Base-by-base conservation (phyloP, 331 rosid genomes). In the Cydonia oblonga region DNA sequence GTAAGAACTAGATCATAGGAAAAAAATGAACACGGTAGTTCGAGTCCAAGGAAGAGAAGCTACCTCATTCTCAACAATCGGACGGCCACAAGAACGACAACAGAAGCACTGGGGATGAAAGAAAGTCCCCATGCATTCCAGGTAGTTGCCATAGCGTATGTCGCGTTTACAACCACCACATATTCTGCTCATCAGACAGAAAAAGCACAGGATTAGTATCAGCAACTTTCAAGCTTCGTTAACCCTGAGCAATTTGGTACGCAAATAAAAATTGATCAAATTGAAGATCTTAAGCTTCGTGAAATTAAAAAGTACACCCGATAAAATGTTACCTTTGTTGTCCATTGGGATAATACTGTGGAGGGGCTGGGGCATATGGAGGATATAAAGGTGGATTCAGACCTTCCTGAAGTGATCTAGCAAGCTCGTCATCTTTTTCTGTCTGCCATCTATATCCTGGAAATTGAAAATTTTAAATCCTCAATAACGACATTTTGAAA, bases 61-160 rank as follows among this genome's bases (percentile, higher is more conserved):
- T 85, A 93, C 99, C 99, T 91, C 99, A 9, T 86, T 88, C 83
- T 91, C 97, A 24, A 92, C 84, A 66, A 95, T 90, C 15, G 96
- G 96, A 60, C 44, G 74, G 28, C 84, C 68, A 70, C 99, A 95
- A 44, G 92, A 85, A 75, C 80, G 87, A 71, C 99, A 95, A 33
- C 90, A 49, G 80, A 95, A 88, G 85, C 99, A 95, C 25, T 80
- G 88, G 8, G 96, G 99, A 78, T 95, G 99, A 64, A 83, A 95
- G 83, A 67, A 88, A 42, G 81, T 80, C 70, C 86, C 91, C 91
- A 88, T 88, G 88, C 90, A 95, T 24, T 82, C 89, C 76, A 95
- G 73, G 81, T 87, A 95, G 80, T 86, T 90, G 22, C 93, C 97
- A 24, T 76, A 77, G 23, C 65, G 71, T 72, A 95, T 90, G 24